Conservation (phyloP, 805 yeast species). For the Teunomyces gatunensis region DNA sequence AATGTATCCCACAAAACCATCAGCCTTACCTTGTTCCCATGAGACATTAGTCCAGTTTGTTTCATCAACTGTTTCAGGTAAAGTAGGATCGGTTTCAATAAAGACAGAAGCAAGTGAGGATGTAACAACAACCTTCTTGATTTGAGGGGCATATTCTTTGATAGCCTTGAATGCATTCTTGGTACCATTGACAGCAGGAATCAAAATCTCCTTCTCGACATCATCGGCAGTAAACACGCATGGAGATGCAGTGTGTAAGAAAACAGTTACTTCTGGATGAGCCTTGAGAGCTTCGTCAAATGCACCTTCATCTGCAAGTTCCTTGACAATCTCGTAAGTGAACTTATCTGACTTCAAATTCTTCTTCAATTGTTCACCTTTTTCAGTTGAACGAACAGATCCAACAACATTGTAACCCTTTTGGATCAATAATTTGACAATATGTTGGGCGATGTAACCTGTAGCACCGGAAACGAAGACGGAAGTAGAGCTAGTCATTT, state of each 20-base stretch:
- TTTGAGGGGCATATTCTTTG: conserved; percentile 3
- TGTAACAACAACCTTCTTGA: conserved; percentile 18
- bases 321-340: too few relatives aligned
- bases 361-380: too few relatives aligned
- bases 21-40: conserved; percentile 44
- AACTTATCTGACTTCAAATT: too few relatives aligned
- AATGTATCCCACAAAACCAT: conserved; percentile 42
- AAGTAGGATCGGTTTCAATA: conserved; percentile 7
- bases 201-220: conserved; percentile 17
- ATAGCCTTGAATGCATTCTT: conserved; percentile 18
- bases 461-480: too few relatives aligned
- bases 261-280: conserved; percentile 8
- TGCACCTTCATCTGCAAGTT: too few relatives aligned
- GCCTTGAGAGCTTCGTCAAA: too few relatives aligned
- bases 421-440: too few relatives aligned
- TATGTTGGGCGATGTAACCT: too few relatives aligned
- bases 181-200: conserved; percentile 33
- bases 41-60: conserved; percentile 52
- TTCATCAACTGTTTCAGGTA: conserved; percentile 39
- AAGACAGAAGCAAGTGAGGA: conserved; percentile 20
- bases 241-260: conserved; percentile 52
- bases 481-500: too few relatives aligned
- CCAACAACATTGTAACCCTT: too few relatives aligned
- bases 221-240: conserved; percentile 20
- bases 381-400: too few relatives aligned